A percentile compares a stretch with the other conserved stretches of the same genome.
phyloP scores from a whole-genome alignment of 148 eudicot species.

The Cornus suecica region DNA sequence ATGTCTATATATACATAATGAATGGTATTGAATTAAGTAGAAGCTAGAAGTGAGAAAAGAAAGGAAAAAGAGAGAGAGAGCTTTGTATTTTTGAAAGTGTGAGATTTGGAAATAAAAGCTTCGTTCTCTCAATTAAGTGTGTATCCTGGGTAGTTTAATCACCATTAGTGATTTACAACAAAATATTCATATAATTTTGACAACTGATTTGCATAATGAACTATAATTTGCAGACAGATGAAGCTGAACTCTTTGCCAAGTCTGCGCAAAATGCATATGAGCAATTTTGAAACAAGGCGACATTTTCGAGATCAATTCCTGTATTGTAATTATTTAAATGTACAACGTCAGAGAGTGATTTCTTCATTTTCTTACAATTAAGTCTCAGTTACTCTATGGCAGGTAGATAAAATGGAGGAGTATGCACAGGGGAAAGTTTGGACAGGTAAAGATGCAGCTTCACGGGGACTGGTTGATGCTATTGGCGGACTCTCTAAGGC shows the following conservation, averaged over 20 bases:
- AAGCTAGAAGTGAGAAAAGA: too few relatives aligned
- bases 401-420: slow-evolving; percentile 91
- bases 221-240: slow-evolving; percentile 54
- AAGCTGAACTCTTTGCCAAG: slow-evolving; percentile 84
- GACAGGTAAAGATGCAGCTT: slow-evolving; percentile 84
- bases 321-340: slow-evolving; percentile 32
- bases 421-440: slow-evolving; percentile 94
- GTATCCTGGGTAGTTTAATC: too few relatives aligned
- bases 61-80: too few relatives aligned
- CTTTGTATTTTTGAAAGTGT: too few relatives aligned
- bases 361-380: not conserved
- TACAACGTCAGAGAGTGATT: not conserved
- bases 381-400: slow-evolving; percentile 4
- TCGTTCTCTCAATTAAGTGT: too few relatives aligned
- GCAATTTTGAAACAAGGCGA: slow-evolving; percentile 90
- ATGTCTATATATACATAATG: too few relatives aligned
- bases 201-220: not conserved
- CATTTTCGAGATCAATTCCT: slow-evolving; percentile 85
- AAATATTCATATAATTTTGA: not conserved
- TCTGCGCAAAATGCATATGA: slow-evolving; percentile 64
- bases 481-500: slow-evolving; percentile 84
- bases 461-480: slow-evolving; percentile 83
- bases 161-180: too few relatives aligned
- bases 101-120: too few relatives aligned
- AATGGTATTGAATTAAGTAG: too few relatives aligned